A percentile compares a stretch with the other conserved stretches of the same genome.
phyloP scores from a whole-genome alignment of 495 filamentous ascomycete genomes.

The Aspergillus panamensis region DNA sequence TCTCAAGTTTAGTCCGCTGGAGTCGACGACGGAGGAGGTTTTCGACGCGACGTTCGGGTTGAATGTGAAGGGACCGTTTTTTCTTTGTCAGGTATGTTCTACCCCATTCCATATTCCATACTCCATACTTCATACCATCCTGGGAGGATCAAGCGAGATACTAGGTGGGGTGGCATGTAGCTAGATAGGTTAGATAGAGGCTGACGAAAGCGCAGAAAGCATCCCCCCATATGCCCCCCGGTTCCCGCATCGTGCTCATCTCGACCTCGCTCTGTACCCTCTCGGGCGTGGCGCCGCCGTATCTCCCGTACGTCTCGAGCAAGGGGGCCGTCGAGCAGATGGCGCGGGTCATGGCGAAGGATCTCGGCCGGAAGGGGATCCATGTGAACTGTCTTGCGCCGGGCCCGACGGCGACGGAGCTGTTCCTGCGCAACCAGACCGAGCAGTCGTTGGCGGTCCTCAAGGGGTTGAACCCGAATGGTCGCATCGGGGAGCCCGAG shows the following conservation, averaged over 20 bases:
- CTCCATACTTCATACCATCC: too few relatives aligned
- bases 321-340: constrained; percentile 54
- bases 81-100: constrained; percentile 5
- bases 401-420: constrained; percentile 42
- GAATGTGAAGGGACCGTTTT: constrained; percentile 10
- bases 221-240: not conserved
- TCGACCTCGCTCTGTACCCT: constrained; percentile 42
- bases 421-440: constrained; percentile 35
- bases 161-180: too few relatives aligned
- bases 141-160: too few relatives aligned
- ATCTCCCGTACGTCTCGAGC: constrained; percentile 49
- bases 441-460: constrained; percentile 25
- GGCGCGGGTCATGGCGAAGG: constrained; percentile 52
- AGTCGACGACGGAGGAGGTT: constrained; percentile 20
- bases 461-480: constrained; percentile 32
- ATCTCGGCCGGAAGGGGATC: constrained; percentile 50
- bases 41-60: constrained; percentile 14
- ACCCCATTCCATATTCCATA: not conserved
- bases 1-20: constrained; percentile 45
- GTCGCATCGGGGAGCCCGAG: constrained; percentile 42
- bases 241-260: constrained; percentile 33
- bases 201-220: not conserved
- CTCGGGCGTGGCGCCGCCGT: constrained; percentile 30
- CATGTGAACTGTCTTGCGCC: constrained; percentile 53
- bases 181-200: too few relatives aligned